Conservation (phyloP, 192 early-diverging fungal genomes). For the Coemansia sp. region DNA sequence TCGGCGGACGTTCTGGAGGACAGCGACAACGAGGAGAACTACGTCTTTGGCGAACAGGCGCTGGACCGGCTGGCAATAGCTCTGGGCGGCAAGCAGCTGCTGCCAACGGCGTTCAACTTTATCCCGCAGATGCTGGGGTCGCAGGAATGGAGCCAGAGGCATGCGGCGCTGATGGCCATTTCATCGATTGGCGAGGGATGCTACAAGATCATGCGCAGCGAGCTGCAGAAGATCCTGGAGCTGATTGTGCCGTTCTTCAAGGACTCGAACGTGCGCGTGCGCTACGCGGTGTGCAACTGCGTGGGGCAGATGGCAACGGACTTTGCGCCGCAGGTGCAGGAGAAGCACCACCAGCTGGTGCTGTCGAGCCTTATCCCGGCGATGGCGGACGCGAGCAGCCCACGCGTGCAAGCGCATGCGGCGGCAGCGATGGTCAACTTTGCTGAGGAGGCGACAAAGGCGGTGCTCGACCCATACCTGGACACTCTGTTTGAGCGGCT, state of each 20-base stretch:
- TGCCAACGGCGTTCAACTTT: constrained; percentile 83
- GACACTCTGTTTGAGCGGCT: constrained; percentile 88
- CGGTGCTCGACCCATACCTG: constrained; percentile 84
- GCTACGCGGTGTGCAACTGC: constrained; percentile 95
- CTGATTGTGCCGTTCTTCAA: constrained; percentile 79
- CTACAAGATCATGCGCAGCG: constrained; percentile 88
- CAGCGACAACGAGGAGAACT: constrained; percentile 86
- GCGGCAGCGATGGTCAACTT: constrained; percentile 99
- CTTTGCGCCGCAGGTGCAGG: constrained; percentile 81
- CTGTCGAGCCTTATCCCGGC: constrained; percentile 80
- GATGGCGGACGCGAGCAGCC: constrained; percentile 77
- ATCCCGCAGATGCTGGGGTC: constrained; percentile 90
- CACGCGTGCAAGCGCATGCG: constrained; percentile 93
- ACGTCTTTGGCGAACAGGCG: constrained; percentile 92
- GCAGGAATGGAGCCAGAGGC: constrained; percentile 84
- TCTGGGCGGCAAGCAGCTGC: constrained; percentile 83
- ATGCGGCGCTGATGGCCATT: constrained; percentile 92
- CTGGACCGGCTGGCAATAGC: constrained; percentile 91
- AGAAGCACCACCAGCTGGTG: constrained; percentile 71
- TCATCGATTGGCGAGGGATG: constrained; percentile 98
- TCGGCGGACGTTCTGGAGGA: constrained; percentile 85
- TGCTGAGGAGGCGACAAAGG: constrained; percentile 85
- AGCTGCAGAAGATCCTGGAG: constrained; percentile 82
- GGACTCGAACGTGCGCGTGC: constrained; percentile 93
- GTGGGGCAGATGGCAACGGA: constrained; percentile 98